Evolutionary conservation across 441 rosid genomes (phyloP).

Genomic region (Eutrema salsugineum): DNA sequence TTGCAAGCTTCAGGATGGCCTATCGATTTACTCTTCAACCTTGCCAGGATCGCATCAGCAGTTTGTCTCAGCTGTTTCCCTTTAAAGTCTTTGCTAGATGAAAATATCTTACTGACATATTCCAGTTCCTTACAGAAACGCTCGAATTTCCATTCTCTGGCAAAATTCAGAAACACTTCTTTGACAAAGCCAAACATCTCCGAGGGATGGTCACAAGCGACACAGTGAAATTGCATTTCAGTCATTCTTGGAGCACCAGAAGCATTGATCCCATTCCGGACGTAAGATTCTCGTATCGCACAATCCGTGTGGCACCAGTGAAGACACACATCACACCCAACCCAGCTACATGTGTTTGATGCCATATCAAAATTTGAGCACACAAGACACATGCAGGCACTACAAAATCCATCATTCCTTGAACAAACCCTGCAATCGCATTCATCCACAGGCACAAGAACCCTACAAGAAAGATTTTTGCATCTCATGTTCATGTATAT

Average conservation of each 20-base stretch:
- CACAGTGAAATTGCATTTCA: constrained; percentile 94
- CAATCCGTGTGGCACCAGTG: constrained; percentile 99
- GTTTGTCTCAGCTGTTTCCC: constrained; percentile 80
- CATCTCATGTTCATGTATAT: constrained; percentile 79
- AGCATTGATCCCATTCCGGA: constrained; percentile 74
- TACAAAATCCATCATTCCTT: constrained; percentile 87
- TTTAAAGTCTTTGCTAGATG: constrained; percentile 77
- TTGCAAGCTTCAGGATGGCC: constrained; percentile 64
- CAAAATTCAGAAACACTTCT: constrained; percentile 88
- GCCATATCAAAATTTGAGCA: constrained; percentile 97
- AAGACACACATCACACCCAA: constrained; percentile 97
- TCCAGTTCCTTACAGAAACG: constrained; percentile 77
- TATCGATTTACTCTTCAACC: constrained; percentile 54
- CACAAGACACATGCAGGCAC: constrained; percentile 94
- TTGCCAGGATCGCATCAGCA: constrained; percentile 61
- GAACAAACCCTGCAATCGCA: constrained; percentile 91
- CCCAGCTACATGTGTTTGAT: constrained; percentile 96
- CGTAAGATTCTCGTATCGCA: constrained; percentile 72
- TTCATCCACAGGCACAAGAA: constrained; percentile 82
- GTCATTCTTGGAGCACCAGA: constrained; percentile 51
- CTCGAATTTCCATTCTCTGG: constrained; percentile 75
- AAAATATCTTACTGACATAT: constrained; percentile 84
- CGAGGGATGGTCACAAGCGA: constrained; percentile 94
- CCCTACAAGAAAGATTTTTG: constrained; percentile 72
- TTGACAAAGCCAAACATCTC: constrained; percentile 99